Base-by-base conservation (phyloP, 495 filamentous ascomycete genomes). In the Evernia prunastri region DNA sequence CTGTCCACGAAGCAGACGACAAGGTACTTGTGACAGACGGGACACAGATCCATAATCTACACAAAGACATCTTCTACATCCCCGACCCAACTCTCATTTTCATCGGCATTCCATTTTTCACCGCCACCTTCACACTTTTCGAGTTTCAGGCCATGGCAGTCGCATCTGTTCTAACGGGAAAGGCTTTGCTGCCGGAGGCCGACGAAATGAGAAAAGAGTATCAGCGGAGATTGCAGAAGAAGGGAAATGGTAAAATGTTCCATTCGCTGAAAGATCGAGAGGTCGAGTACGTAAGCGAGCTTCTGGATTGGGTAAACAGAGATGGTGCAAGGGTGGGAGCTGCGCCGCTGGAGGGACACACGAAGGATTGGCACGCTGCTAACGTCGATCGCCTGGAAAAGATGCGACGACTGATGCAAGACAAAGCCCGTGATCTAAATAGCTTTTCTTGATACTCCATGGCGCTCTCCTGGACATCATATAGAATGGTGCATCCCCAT, bases 161-260 rank as follows among this genome's bases (percentile, higher is more conserved):
- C n/a, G 43, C 59, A 15, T 4, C 59, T 17, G 80, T 86, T 0
- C 78, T 88, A 43, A 73, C 82, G 5, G 82, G 81, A 0, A 72
- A 76, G 42, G 81, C 78, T 0, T 60, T 68, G 13, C 70, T 89
- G 3, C 87, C 86, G 0, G 39, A 72, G 0, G 40, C 71, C 36
- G 71, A 72, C 8, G 72, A 68, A 1, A 84, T 89, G 81, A 73
- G 77, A 58, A 59, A 61, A 3, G 81, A 87, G 65, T 88, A 89
- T 63, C 61, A 64, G 37, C 72, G 75, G 35, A 72, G 75, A 23
- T 65, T 82, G 13, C 47, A 66, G 39, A 64, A 63, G 11, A 82
- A 82, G 60, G 84, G 82, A 0, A 63, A 69, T 23, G 83, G 84
- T 8, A 79, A 80, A 36, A 69, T 56, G 1, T 86, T 88, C 35